phyloP scores from a whole-genome alignment of 495 filamentous ascomycete species.

The Penicillium lividum region DNA sequence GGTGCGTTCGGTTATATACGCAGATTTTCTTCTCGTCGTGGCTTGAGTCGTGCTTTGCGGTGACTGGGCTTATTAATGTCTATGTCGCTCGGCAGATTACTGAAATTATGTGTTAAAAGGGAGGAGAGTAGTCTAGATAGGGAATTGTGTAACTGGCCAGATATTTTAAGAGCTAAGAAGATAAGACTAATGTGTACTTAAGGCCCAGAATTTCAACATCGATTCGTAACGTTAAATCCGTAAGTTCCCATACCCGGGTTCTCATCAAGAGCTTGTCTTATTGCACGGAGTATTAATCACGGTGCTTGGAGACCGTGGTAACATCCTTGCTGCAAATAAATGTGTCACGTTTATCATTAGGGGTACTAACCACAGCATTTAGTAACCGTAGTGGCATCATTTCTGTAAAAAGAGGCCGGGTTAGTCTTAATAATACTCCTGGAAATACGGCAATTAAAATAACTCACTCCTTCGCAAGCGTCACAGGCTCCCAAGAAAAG shows the following conservation, averaged over 20 bases:
- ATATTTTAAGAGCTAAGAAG: slow-evolving; percentile 20
- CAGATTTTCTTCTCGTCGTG: slow-evolving; percentile 19
- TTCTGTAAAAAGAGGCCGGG: slow-evolving; percentile 16
- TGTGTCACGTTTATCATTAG: background rate
- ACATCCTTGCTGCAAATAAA: background rate
- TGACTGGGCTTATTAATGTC: slow-evolving; percentile 17
- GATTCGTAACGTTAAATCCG: background rate
- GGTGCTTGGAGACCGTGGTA: no score
- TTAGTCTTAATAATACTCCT: background rate
- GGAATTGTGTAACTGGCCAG: slow-evolving; percentile 17
- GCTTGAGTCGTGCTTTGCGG: slow-evolving; percentile 21
- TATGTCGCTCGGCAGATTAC: slow-evolving; percentile 16
- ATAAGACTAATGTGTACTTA: slow-evolving; percentile 23
- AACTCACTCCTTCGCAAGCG: slow-evolving; percentile 22
- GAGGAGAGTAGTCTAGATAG: slow-evolving; percentile 2
- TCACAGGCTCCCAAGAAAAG: slow-evolving; percentile 56
- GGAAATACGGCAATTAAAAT: background rate
- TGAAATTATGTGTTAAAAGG: slow-evolving; percentile 20
- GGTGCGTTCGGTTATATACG: slow-evolving; percentile 3
- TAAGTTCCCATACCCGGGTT: background rate
- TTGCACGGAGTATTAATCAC: background rate
- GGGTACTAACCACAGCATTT: slow-evolving; percentile 33
- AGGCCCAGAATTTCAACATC: background rate
- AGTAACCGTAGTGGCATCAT: slow-evolving; percentile 37
- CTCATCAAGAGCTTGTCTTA: background rate